A percentile compares a stretch with the other conserved stretches of the same genome.
These are phyloP conservation scores for Penicillium olsonii DNA, from an alignment of 2,329 filamentous ascomycete species.

Conservation along the genomic window DNA sequence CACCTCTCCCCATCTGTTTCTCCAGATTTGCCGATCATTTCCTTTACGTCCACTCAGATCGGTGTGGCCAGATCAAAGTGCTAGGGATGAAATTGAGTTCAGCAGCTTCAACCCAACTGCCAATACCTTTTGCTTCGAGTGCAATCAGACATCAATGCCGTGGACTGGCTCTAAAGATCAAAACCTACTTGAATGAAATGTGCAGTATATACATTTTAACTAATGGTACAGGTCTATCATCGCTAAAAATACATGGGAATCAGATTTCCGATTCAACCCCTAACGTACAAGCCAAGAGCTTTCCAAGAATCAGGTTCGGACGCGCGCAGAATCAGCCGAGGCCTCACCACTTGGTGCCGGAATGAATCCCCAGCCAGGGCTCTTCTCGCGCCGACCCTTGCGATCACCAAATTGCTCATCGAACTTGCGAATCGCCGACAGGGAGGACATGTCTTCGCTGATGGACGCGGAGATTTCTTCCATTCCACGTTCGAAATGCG, in stretches of 20 bases:
- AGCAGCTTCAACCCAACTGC: too few relatives aligned
- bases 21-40: too few relatives aligned
- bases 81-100: too few relatives aligned
- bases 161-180: too few relatives aligned
- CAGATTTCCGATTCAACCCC: background rate
- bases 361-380: constrained; percentile 53
- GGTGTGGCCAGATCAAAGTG: too few relatives aligned
- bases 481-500: constrained; percentile 83
- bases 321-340: constrained; percentile 41
- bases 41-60: too few relatives aligned
- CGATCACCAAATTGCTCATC: constrained; percentile 92
- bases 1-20: too few relatives aligned
- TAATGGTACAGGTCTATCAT: constrained; percentile 38
- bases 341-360: constrained; percentile 36
- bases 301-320: constrained; percentile 35
- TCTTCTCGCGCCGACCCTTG: constrained; percentile 65
- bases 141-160: too few relatives aligned
- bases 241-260: constrained; percentile 32
- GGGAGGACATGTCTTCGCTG: constrained; percentile 85
- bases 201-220: constrained; percentile 19
- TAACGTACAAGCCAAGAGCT: constrained; percentile 6
- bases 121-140: too few relatives aligned
- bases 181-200: too few relatives aligned
- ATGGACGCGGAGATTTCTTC: constrained; percentile 90
- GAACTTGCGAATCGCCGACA: constrained; percentile 88